Evolutionary conservation across 805 yeast species (phyloP).

Genomic region (Isabelozyma pseudorhagii): DNA sequence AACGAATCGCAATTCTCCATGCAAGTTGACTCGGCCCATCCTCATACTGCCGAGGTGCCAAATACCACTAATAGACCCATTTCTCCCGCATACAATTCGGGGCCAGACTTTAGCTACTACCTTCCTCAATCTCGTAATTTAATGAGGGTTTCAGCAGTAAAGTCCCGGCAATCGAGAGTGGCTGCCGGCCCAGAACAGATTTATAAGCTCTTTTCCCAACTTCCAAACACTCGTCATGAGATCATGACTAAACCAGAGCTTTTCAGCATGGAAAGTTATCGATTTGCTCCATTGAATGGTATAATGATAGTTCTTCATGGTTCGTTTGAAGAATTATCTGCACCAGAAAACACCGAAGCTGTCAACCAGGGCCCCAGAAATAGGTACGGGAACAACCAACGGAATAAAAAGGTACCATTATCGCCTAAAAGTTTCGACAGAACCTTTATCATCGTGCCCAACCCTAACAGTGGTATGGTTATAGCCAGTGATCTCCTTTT

Average conservation of each 20-base stretch:
- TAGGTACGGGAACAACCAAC: slow-evolving; percentile 11
- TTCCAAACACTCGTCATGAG: slow-evolving; percentile 81
- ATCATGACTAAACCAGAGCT: slow-evolving; percentile 58
- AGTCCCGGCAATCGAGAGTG: slow-evolving; percentile 56
- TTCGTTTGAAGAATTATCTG: slow-evolving; percentile 64
- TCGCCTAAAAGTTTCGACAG: slow-evolving; percentile 82
- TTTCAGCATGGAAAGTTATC: slow-evolving; percentile 76
- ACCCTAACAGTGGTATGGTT: slow-evolving; percentile 65
- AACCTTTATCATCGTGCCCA: slow-evolving; percentile 71
- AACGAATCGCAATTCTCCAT: slow-evolving; percentile 81
- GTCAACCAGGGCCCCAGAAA: slow-evolving; percentile 11
- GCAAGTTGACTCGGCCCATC: slow-evolving; percentile 71
- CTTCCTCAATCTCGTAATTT: slow-evolving; percentile 75
- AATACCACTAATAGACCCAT: slow-evolving; percentile 3
- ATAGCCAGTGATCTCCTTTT: slow-evolving; percentile 83
- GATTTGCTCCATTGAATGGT: slow-evolving; percentile 70
- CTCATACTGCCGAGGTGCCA: slow-evolving; percentile 31
- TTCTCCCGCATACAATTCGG: slow-evolving; percentile 1
- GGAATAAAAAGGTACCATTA: slow-evolving; percentile 34
- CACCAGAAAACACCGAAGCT: slow-evolving; percentile 43
- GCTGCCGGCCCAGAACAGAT: slow-evolving; percentile 70
- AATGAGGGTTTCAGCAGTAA: slow-evolving; percentile 53
- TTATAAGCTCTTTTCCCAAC: slow-evolving; percentile 51
- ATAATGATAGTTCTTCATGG: slow-evolving; percentile 83
- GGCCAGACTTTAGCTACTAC: slow-evolving; percentile 58